A percentile compares a stretch with the other conserved stretches of the same genome.
Conservation (phyloP, 179 eudicot genomes). For the Camellia oleifera region DNA sequence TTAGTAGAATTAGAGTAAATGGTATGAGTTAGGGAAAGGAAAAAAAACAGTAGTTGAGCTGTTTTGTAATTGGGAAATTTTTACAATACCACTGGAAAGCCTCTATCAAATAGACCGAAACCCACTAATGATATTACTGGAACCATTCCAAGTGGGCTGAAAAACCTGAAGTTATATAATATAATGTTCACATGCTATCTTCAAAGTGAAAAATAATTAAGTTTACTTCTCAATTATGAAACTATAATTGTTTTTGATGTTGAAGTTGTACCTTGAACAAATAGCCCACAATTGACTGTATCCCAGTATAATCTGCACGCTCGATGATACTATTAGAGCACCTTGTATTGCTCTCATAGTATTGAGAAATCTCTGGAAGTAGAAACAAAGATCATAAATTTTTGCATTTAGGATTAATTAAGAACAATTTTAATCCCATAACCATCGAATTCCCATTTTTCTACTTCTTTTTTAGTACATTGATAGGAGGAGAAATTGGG, state of each 20-base stretch:
- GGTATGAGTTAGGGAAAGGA: background rate
- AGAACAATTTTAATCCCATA: background rate
- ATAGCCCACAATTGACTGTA: constrained; percentile 97
- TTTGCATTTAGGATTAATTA: background rate
- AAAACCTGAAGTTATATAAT: constrained; percentile 59
- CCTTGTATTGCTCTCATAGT: constrained; percentile 97
- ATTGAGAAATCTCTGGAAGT: constrained; percentile 65
- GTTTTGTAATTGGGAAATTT: constrained; percentile 5
- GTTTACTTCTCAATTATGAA: background rate
- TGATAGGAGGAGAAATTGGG: too few species aligned
- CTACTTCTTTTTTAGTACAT: too few species aligned
- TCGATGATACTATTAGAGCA: constrained; percentile 91
- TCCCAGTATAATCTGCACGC: constrained; percentile 92
- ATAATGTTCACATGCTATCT: background rate
- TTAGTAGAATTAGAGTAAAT: background rate
- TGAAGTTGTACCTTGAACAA: constrained; percentile 69
- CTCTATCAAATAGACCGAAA: constrained; percentile 88
- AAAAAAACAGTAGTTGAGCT: background rate
- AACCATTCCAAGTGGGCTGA: constrained; percentile 96
- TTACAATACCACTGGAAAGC: constrained; percentile 85
- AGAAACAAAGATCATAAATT: constrained; percentile 6
- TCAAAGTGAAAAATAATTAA: background rate
- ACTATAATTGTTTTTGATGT: background rate
- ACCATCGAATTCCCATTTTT: too few species aligned
- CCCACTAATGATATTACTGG: constrained; percentile 93